A percentile compares a stretch with the other conserved stretches of the same genome.
Conservation (phyloP, 108 stramenopile genomes). For the Cyclotella baltica region DNA sequence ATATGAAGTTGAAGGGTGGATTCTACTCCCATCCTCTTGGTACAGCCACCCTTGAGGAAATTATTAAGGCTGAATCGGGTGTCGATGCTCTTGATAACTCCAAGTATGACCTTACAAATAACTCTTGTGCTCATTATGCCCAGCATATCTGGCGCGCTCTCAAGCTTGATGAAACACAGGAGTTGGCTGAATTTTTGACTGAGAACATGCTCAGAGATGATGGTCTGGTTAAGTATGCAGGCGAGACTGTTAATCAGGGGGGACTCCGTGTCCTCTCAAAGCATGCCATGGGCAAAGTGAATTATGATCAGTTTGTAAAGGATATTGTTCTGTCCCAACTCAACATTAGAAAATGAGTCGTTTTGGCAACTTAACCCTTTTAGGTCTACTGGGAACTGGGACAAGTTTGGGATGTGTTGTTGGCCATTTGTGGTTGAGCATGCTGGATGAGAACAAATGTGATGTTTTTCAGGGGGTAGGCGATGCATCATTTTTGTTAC, state of each 20-base stretch:
- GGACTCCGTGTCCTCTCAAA: constrained; percentile 11
- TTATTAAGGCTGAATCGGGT: not conserved
- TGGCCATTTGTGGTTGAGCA: too few species aligned
- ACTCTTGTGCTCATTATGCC: constrained; percentile 14
- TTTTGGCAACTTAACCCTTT: too few species aligned
- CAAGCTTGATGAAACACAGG: constrained; percentile 9
- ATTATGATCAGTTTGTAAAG: constrained; percentile 5
- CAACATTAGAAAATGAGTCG: too few species aligned
- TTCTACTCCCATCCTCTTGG: not conserved
- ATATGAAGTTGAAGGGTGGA: not conserved
- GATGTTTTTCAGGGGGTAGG: too few species aligned
- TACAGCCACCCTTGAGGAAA: not conserved
- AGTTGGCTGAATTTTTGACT: constrained; percentile 11
- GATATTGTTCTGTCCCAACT: not conserved
- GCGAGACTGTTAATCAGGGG: not conserved
- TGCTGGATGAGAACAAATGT: too few species aligned
- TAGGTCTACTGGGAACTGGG: too few species aligned
- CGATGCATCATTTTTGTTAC: too few species aligned
- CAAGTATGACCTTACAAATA: not conserved
- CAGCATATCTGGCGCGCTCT: constrained; percentile 1
- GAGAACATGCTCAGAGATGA: constrained; percentile 16
- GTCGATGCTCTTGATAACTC: constrained; percentile 14
- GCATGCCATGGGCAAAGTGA: too few species aligned
- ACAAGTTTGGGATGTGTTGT: too few species aligned
- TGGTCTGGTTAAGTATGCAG: not conserved